Evolutionary conservation across 495 filamentous ascomycete genomes (phyloP).

Genomic region (Tetracladium marchalianum): DNA sequence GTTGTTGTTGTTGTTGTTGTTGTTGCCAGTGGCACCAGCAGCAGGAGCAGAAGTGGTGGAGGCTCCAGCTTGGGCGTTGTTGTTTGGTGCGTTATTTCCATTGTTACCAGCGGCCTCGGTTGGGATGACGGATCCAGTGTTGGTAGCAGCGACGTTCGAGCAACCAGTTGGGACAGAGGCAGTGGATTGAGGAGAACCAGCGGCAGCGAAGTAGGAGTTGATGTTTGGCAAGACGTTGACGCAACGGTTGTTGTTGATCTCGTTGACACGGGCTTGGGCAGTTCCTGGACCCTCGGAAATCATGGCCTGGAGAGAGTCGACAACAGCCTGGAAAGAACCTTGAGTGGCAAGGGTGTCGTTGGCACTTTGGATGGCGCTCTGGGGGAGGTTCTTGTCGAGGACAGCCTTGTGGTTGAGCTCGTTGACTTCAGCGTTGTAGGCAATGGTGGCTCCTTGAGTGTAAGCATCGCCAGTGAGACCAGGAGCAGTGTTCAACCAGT

Average conservation of each 20-base stretch:
- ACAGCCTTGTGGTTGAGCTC: slow-evolving; percentile 17
- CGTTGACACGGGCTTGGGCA: slow-evolving; percentile 2
- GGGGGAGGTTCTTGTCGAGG: slow-evolving; percentile 4
- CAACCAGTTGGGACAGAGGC: slow-evolving; percentile 5
- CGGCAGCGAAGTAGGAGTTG: slow-evolving; percentile 15
- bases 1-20: too few species aligned
- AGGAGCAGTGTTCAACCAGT: slow-evolving; percentile 13
- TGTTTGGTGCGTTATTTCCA: too few species aligned
- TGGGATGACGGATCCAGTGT: neutral
- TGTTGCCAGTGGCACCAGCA: too few species aligned
- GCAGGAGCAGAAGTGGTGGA: too few species aligned
- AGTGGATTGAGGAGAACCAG: slow-evolving; percentile 2
- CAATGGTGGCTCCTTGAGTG: slow-evolving; percentile 4
- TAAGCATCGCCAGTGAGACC: slow-evolving; percentile 8
- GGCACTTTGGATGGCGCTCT: slow-evolving; percentile 4
- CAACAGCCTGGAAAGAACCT: slow-evolving; percentile 16
- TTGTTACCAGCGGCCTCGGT: too few species aligned
- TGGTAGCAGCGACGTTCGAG: neutral
- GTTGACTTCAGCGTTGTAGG: slow-evolving; percentile 12
- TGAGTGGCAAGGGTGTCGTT: slow-evolving; percentile 13
- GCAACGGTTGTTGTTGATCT: slow-evolving; percentile 14
- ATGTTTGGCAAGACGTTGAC: slow-evolving; percentile 17
- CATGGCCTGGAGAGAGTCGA: slow-evolving; percentile 11
- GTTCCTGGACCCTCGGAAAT: slow-evolving; percentile 9
- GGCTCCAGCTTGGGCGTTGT: too few species aligned